These are phyloP conservation scores for Thecaphora thlaspeos DNA, from an alignment of 1,284 basidiomycete species.

Conservation along the genomic window DNA sequence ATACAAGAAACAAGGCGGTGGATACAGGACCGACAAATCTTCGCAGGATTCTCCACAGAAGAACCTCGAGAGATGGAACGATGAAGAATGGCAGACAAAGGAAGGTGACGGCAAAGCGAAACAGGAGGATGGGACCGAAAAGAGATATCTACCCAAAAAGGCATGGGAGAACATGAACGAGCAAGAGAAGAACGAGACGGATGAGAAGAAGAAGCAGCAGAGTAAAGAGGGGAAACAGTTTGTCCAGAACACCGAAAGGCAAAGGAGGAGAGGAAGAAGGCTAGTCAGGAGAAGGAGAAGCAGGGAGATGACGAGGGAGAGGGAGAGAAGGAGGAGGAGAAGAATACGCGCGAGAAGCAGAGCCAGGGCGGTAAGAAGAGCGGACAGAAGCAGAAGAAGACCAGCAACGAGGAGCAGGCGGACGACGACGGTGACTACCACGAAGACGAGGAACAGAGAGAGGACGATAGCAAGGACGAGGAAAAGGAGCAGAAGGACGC, in stretches of 20 bases:
- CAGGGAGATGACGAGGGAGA: constrained; percentile 8
- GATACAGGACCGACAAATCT: constrained; percentile 26
- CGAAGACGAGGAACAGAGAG: too few species aligned
- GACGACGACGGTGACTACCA: constrained; percentile 4
- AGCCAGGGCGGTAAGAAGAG: constrained; percentile 4
- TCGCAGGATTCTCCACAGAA: constrained; percentile 27
- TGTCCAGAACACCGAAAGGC: constrained; percentile 24
- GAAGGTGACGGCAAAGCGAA: constrained; percentile 29
- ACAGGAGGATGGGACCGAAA: constrained; percentile 20
- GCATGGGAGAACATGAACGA: constrained; percentile 37
- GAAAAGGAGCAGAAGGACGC: constrained; percentile 7
- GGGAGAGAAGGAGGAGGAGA: constrained; percentile 4
- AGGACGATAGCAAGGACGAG: constrained; percentile 2
- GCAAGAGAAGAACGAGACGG: constrained; percentile 28
- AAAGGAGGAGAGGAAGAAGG: constrained; percentile 20
- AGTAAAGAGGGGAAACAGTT: constrained; percentile 30
- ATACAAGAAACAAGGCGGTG: constrained; percentile 32
- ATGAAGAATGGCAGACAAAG: constrained; percentile 35
- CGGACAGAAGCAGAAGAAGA: neutral
- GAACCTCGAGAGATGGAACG: constrained; percentile 26
- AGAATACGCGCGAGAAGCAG: constrained; percentile 6
- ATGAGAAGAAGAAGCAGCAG: constrained; percentile 27
- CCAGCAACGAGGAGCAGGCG: neutral
- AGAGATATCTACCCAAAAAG: constrained; percentile 33
- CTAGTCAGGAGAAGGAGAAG: constrained; percentile 2